phyloP scores from a whole-genome alignment of 345 rosid species.

The Euphorbia lathyris region DNA sequence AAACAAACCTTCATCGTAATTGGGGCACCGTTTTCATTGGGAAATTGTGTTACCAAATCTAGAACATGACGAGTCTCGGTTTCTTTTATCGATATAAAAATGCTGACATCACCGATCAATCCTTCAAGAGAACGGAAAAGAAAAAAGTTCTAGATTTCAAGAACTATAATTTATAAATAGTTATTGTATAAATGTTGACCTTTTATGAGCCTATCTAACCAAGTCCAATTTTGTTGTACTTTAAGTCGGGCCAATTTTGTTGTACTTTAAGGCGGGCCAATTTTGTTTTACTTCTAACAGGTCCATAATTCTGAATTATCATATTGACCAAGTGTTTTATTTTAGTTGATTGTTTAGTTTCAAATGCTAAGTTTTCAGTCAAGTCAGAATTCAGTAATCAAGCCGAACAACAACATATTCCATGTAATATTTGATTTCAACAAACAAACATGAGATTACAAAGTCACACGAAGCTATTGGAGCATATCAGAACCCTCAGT shows the following conservation, averaged over 20 bases:
- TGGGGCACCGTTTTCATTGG: background rate
- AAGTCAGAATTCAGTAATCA: background rate
- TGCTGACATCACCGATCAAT: background rate
- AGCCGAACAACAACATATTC: background rate
- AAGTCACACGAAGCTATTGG: background rate
- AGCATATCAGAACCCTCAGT: background rate
- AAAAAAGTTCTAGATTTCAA: too few species aligned
- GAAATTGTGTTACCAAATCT: background rate
- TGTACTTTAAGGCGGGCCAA: too few species aligned
- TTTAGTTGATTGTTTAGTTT: too few species aligned
- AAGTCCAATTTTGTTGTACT: too few species aligned
- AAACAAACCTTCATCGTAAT: background rate
- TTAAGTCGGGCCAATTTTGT: too few species aligned
- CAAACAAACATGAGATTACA: background rate
- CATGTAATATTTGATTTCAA: background rate
- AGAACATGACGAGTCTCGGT: background rate
- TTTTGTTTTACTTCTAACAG: too few species aligned
- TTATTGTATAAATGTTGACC: too few species aligned
- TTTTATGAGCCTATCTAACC: background rate
- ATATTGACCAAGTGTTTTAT: too few species aligned
- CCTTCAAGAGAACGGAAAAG: too few species aligned
- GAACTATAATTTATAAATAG: too few species aligned
- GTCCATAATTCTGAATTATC: too few species aligned
- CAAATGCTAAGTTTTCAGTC: background rate
- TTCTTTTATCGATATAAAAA: background rate